Evolutionary conservation across 2,329 filamentous ascomycete species (phyloP), one percentile per base, ranked within the genome.

Genomic region (Aspergillus niger): DNA sequence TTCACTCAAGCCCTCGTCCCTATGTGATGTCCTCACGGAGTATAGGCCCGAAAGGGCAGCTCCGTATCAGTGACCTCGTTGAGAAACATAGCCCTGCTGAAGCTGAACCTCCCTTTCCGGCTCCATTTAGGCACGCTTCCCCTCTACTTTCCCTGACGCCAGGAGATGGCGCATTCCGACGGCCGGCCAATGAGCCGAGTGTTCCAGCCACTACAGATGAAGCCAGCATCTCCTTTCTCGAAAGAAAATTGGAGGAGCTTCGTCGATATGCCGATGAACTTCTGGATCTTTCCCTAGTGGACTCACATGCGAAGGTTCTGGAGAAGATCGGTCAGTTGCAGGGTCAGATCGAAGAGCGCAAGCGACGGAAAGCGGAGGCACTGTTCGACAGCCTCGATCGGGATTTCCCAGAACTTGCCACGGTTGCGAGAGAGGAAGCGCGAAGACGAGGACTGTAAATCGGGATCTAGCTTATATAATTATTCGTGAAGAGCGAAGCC

Each of bases 261-360:
- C 62, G 65, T 10, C 60, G 63, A 26, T 71, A 71, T 53, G 66
- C 67, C 15, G 53, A 65, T 15, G 69, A 67, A 10, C 61, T 72
- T 10, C 59, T 71, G 5, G 64, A 70, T 28, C 65, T 71, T 26
- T 69, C 65, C 13, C 49, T 71, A 24, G 61, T 67, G 17, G 67
- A 71, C 1, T 71, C 69, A 3, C 68, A 71, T 41, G 63, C 63
- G 8, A 63, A 65, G 28, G 50, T 71, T 11, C 55, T 66, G 10
- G 64, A 71, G 11, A 63, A 67, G 17, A 67, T 69, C 39, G 49
- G 44, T 13, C 56, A 62, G 30, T 26, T 69, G 20, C 66, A 72
- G 48, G 43, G 10, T 24, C 61, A 66, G 39, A 54, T 66, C 53
- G 65, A 66, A 47, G 55, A 51, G 49, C 47, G 39, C 13, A 65